Base-by-base conservation (phyloP, 257 asterid genomes). In the Penstemon barbatus region DNA sequence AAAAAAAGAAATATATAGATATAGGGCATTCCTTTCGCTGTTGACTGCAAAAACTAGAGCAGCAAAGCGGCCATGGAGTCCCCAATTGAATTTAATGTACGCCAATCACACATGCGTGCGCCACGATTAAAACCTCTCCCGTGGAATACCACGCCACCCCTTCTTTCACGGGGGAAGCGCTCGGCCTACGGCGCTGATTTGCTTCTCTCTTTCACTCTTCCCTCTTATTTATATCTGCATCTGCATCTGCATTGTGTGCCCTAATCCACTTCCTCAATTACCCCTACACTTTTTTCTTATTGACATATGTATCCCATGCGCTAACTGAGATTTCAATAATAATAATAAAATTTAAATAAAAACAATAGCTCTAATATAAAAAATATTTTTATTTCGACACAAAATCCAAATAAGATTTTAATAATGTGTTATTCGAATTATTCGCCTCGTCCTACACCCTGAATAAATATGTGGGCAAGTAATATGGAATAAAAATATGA, bases 101-200 rank as follows among this genome's bases (percentile, higher is more conserved):
- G 89, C 95, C 91, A 62, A 69, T 83, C 91, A 57, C 95, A 87
- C 86, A 13, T 73, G 54, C 49, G 90, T 85, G 91, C 89, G 89
- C 92, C 91, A 87, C 88, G 88, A 72, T 46, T 66, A 60, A 11
- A 81, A 71, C 92, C 89, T 78, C 75, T 83, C 88, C 77, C 91
- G 89, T 88, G 90, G 90, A 85, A 88, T 81, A 88, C 88, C 88
- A 78, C 86, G 86, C 87, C 87, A 77, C 90, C 87, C 86, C 82
- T 73, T 75, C 54, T 63, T 57, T 83, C 76, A 51, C 78, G 86
- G 76, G 88, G 88, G 75, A 79, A 82, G 95, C 85, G 88, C 95
- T 83, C 88, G 89, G 95, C 89, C 92, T 83, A 80, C 80, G 95
- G 88, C 91, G 82, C 80, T 69, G 53, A 3, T 78, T 43, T 42